A percentile compares a stretch with the other conserved stretches of the same genome.
Evolutionary conservation across 805 yeast genomes (phyloP).

Genomic region (Cyberlindnera euphorbiae): DNA sequence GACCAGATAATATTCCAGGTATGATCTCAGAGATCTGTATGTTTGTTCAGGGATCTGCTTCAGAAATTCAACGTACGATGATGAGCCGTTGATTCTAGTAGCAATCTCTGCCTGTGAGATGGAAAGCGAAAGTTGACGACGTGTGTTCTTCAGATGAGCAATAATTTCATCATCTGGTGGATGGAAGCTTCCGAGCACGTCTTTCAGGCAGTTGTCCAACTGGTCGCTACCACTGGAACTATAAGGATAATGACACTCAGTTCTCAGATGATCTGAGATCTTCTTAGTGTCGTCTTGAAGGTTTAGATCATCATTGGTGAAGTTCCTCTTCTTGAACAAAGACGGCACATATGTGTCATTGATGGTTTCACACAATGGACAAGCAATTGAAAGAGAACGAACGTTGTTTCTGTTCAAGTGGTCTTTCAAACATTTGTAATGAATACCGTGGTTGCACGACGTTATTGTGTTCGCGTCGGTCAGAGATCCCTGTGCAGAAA

Average conservation of each 20-base stretch:
- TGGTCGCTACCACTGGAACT: slow-evolving; percentile 2
- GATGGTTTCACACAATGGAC: slow-evolving; percentile 89
- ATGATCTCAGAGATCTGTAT: slow-evolving; percentile 32
- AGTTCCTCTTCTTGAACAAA: slow-evolving; percentile 19
- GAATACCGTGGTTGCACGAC: slow-evolving; percentile 95
- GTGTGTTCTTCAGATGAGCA: slow-evolving; percentile 1
- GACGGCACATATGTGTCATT: slow-evolving; percentile 74
- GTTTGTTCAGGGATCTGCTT: slow-evolving; percentile 34
- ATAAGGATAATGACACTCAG: too few species aligned
- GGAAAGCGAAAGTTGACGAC: slow-evolving; percentile 37
- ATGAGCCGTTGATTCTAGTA: slow-evolving; percentile 41
- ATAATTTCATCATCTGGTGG: slow-evolving; percentile 3
- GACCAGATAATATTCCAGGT: slow-evolving; percentile 17
- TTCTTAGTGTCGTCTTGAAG: neutral
- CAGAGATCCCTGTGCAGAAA: slow-evolving; percentile 10
- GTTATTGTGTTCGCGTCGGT: slow-evolving; percentile 11
- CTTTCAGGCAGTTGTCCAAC: slow-evolving; percentile 3
- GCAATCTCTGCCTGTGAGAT: slow-evolving; percentile 57
- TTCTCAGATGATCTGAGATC: neutral
- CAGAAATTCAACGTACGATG: slow-evolving; percentile 29
- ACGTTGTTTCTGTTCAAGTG: slow-evolving; percentile 51
- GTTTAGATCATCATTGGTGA: slow-evolving; percentile 28
- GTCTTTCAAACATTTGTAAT: slow-evolving; percentile 68
- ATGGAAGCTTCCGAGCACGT: slow-evolving; percentile 1
- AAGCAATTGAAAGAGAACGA: slow-evolving; percentile 53